Conservation (phyloP, 2,329 filamentous ascomycete genomes). For the Blumeria graminis region DNA sequence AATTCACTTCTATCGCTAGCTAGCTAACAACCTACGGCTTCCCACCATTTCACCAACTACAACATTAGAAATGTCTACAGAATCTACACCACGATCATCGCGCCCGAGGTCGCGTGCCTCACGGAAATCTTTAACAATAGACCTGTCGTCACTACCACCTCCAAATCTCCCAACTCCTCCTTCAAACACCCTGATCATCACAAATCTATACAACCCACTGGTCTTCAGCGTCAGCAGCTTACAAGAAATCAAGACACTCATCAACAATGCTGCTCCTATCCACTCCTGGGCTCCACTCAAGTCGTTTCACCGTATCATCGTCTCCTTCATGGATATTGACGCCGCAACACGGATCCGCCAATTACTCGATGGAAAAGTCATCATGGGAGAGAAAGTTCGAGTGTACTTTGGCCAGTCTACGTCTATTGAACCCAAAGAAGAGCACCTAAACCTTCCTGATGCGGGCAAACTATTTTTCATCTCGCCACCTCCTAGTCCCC, state of each 20-base stretch:
- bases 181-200: constrained; percentile 67
- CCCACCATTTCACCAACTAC: too few relatives aligned
- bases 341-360: constrained; percentile 47
- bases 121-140: constrained; percentile 33
- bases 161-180: constrained; percentile 47
- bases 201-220: constrained; percentile 47
- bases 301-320: constrained; percentile 59
- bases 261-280: constrained; percentile 43
- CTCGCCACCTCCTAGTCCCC: constrained; percentile 41
- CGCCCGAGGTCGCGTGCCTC: constrained; percentile 10
- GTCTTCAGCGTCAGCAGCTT: constrained; percentile 56
- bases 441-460: constrained; percentile 40
- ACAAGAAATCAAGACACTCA: constrained; percentile 45
- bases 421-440: constrained; percentile 26
- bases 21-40: too few relatives aligned
- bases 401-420: constrained; percentile 46
- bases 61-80: constrained; percentile 3
- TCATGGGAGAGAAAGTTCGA: constrained; percentile 44
- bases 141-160: constrained; percentile 48
- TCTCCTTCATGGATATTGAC: constrained; percentile 48
- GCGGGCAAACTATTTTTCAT: constrained; percentile 53
- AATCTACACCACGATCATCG: constrained; percentile 9
- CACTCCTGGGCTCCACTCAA: constrained; percentile 61
- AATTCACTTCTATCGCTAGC: too few relatives aligned
- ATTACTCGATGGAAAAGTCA: constrained; percentile 47